These are phyloP conservation scores for Aspergillus sp. DNA, from an alignment of 2,329 filamentous ascomycete genomes.

Conservation along the genomic window DNA sequence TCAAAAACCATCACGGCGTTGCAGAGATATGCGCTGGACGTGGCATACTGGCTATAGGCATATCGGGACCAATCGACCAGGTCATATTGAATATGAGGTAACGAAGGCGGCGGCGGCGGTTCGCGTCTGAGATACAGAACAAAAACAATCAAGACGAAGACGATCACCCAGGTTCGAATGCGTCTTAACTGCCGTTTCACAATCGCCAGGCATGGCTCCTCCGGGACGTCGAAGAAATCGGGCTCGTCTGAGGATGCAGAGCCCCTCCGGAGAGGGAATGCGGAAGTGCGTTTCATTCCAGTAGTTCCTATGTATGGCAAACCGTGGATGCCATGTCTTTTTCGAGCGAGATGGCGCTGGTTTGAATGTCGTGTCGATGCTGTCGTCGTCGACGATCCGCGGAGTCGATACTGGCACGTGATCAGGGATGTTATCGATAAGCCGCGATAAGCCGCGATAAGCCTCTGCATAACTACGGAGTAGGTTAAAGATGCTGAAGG, in stretches of 20 bases:
- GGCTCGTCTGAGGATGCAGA: constrained; percentile 19
- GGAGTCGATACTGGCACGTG: neutral
- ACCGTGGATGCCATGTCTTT: neutral
- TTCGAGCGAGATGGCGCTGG: neutral
- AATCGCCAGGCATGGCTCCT: constrained; percentile 21
- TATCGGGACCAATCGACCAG: constrained; percentile 35
- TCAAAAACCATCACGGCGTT: constrained; percentile 38
- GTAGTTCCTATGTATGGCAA: neutral
- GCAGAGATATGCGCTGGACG: constrained; percentile 34
- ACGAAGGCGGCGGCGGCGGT: constrained; percentile 9
- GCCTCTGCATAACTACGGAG: too few species aligned
- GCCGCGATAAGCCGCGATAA: too few species aligned
- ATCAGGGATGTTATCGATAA: too few species aligned
- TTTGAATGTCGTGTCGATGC: neutral
- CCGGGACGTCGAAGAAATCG: constrained; percentile 31
- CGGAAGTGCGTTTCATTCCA: neutral
- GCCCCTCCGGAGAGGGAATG: constrained; percentile 19
- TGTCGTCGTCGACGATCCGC: neutral
- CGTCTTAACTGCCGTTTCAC: constrained; percentile 25
- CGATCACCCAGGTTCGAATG: constrained; percentile 22
- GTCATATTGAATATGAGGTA: constrained; percentile 23
- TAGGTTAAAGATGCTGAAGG: too few species aligned
- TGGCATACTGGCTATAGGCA: constrained; percentile 39
- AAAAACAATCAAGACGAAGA: constrained; percentile 18
- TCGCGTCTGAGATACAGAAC: constrained; percentile 19